Base-by-base conservation (phyloP, 148 eudicot genomes). In the Arbutus unedo region DNA sequence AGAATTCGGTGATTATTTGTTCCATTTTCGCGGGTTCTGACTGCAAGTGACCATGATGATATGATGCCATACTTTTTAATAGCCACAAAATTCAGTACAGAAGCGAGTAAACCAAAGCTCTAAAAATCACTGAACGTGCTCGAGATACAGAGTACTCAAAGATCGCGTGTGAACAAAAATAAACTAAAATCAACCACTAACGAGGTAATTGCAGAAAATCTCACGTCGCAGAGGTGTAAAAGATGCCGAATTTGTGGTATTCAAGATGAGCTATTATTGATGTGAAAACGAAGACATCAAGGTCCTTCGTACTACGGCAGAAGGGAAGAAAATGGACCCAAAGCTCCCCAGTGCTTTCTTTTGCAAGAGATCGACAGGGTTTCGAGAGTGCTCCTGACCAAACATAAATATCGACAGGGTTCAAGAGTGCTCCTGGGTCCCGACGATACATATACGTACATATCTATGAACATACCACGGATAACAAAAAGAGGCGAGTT, bases 1-100 rank as follows among this genome's bases (percentile, higher is more conserved):
- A 94, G 76, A 95, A 91, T 71, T 94, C 96, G 23, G 98, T 94
- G 75, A 95, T 91, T 76, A 95, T 92, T 77, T 95, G 98, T 84
- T 94, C 98, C 89, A 89, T 91, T 78, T 91, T 93, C 2, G 95
- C 95, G 50, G 92, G 91, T 68, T 95, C 97, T 0, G 93, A 82
- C 57, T 95, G 94, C 81, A 83, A 84, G 82, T 87, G 88, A 14
- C 93, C 93, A 53, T 86, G 91, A 53, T 86, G 91, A 88, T 84
- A 76, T 74, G 93, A 89, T 68, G 98, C 92, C 96, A 94, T 93
- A 60, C 47, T 87, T 21, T 21, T 41, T 72, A n/a, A 60, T 13
- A 25, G 45, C 21, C 43, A 43, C 38, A 81, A 76, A 56, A 31
- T 83, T 21, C 56, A 47, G 9, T 16, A 57, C 68, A n/a, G 38